A percentile compares a stretch with the other conserved stretches of the same genome.
Evolutionary conservation across 345 rosid genomes (phyloP).

Genomic region (Sonneratia caseolaris): DNA sequence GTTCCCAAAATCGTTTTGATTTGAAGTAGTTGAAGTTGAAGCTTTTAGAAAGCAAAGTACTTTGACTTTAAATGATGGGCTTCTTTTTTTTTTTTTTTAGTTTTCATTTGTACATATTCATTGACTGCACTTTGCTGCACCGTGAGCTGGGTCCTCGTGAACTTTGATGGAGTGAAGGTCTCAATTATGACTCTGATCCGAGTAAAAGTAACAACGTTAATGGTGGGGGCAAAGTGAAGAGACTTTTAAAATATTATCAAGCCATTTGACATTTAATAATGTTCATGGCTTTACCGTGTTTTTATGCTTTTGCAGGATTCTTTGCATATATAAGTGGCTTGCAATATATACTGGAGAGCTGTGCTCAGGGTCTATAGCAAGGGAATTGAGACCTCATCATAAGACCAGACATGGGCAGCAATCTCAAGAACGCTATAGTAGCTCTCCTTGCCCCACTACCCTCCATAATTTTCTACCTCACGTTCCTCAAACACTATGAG

Average conservation of each 20-base stretch:
- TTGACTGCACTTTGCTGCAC: neutral
- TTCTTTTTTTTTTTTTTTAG: neutral
- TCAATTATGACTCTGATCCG: neutral
- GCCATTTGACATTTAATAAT: neutral
- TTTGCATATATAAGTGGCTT: neutral
- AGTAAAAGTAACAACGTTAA: neutral
- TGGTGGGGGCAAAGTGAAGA: neutral
- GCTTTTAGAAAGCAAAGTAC: neutral
- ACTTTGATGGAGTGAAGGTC: neutral
- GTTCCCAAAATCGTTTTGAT: neutral
- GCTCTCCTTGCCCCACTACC: conserved; percentile 73
- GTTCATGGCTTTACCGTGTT: neutral
- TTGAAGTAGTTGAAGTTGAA: neutral
- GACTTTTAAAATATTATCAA: neutral
- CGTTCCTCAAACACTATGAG: conserved; percentile 37
- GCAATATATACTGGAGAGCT: neutral
- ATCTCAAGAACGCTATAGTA: conserved; percentile 46
- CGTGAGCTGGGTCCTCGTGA: neutral
- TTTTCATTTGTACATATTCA: neutral
- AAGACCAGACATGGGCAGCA: conserved; percentile 8
- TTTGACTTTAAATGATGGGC: neutral
- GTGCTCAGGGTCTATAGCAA: neutral
- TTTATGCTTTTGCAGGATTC: neutral
- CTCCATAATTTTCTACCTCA: conserved; percentile 52
- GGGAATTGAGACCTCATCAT: neutral